phyloP scores from a whole-genome alignment of 345 rosid genomes.

The Salix udensis region DNA sequence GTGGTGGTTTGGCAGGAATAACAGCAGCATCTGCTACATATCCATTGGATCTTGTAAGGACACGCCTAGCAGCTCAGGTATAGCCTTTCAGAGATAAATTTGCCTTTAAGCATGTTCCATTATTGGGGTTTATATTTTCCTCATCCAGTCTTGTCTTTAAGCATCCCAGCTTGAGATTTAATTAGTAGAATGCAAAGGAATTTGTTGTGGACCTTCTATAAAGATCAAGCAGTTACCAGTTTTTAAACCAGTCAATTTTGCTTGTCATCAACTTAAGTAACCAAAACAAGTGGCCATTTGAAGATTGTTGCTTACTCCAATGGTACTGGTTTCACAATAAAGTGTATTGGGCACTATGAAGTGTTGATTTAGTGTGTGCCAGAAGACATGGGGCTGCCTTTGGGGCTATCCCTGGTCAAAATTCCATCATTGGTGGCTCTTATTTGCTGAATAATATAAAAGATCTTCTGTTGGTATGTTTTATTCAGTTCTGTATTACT shows the following conservation, averaged over 20 bases:
- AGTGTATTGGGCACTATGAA: background rate
- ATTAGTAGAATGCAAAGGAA: background rate
- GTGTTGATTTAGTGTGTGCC: background rate
- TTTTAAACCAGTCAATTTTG: background rate
- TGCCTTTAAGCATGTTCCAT: background rate
- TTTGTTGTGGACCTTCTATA: background rate
- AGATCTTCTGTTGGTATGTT: background rate
- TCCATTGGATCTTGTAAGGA: constrained; percentile 95
- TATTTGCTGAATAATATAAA: background rate
- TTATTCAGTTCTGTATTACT: background rate
- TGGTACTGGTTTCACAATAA: background rate
- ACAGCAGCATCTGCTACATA: constrained; percentile 90
- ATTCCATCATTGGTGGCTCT: background rate
- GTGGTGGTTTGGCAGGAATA: constrained; percentile 92
- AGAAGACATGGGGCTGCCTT: background rate
- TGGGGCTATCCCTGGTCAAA: background rate
- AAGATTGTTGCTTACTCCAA: background rate
- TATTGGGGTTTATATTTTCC: background rate
- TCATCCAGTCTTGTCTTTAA: background rate
- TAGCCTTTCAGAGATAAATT: background rate
- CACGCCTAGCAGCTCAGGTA: constrained; percentile 97
- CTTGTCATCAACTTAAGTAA: background rate
- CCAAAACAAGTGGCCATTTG: background rate
- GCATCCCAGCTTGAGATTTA: background rate
- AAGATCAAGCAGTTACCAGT: background rate